Base-by-base conservation (phyloP, 768 basidiomycete genomes). In the Leucocoprinus sp. region DNA sequence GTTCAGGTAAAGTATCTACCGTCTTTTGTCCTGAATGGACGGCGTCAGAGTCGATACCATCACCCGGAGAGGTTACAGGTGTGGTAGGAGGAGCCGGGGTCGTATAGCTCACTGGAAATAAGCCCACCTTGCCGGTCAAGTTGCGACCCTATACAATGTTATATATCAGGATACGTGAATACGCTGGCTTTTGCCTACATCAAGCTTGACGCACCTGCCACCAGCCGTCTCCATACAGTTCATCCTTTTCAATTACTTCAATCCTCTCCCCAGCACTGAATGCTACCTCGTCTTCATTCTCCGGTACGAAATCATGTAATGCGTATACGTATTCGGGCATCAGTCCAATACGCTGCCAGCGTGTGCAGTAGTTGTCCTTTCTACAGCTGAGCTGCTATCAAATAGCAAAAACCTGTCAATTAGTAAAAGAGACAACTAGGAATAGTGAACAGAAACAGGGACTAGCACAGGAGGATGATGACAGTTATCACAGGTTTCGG, bases 201-300 rank as follows among this genome's bases (percentile, higher is more conserved):
- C n/a, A n/a, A n/a, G n/a, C n/a, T n/a, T 52, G n/a, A n/a, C n/a
- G n/a, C n/a, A 71, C 73, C 60, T 72, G 68, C 91, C 91, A 98
- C 96, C 96, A 98, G 14, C 95, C 96, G 63, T 99, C 96, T 15
- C 78, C 78, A 60, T 88, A 98, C 47, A 78, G 64, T 53, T 98
- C 96, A 58, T 98, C 96, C 65, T 80, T 89, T 68, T 98, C 95
- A 33, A 97, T 47, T 22, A 99, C 80, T 57, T 89, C 83, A 54
- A 98, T 90, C 45, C 76, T 71, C 54, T 98, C 91, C 2, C 93
- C 93, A 3, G 81, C 82, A 34, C 66, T 71, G 60, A 98, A 96
- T 1, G 79, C 55, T 29, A 98, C 75, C 65, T 99, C 96, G 63
- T 99, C 96, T 42, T 88, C 87, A 63, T 97, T 80, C 68, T 99